Evolutionary conservation across 768 basidiomycete genomes (phyloP), one percentile per base, ranked within the genome.

Genomic region (Boletus sp.): DNA sequence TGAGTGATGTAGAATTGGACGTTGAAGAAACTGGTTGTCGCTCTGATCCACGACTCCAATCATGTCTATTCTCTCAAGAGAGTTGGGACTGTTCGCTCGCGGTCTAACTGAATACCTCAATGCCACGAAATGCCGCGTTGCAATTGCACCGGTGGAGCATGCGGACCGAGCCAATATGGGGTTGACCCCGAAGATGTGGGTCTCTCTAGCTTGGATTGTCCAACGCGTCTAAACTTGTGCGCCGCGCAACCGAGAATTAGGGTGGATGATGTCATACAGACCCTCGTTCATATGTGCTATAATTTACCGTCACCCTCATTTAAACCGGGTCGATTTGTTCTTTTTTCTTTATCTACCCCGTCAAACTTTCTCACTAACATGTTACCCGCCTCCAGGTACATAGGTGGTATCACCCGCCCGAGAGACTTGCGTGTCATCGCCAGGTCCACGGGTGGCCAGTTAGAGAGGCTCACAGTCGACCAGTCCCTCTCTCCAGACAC

Each of bases 371-470:
- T 49, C 37, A 24, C 52, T 18, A 0, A 54, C 52, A 72, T 69
- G 69, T 11, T 47, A 0, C 41, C 56, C 42, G 47, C 56, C 39
- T 60, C 59, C 50, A 80, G 80, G 15, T 74, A 67, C 51, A 68
- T 73, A 64, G 68, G 73, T 1, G 78, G 78, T 44, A 71, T 77
- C 62, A 69, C 78, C 5, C 71, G 75, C 35, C 76, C 78, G 0
- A 61, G 54, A 9, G 72, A 74, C 42, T 48, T 81, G 18, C 73
- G 73, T 7, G 53, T 59, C n/a, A 52, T 74, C 15, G 67, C 75
- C 54, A 76, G 73, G 72, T 75, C 72, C 42, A 64, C 66, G 10
- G 75, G 75, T 18, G 73, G 74, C 8, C 52, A 61, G 5, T 73
- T 76, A 56, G 48, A 70, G 15, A 55, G 58, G 11, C 37, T 55